Evolutionary conservation across 169 alveolate species (phyloP).

Genomic region (Babesia sp.): DNA sequence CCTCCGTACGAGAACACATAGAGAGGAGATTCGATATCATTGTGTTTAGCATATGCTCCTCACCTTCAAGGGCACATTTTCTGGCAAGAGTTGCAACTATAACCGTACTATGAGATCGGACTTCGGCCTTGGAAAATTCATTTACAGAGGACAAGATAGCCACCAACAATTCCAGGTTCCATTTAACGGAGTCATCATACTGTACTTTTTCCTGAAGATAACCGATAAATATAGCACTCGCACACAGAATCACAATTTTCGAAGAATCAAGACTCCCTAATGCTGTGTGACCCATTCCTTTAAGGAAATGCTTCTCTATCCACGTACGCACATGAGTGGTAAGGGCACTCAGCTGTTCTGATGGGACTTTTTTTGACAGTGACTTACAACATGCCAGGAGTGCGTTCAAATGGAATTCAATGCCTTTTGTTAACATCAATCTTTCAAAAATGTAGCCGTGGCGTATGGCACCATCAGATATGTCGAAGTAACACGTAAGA

Average conservation of each 20-base stretch:
- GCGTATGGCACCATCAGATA: background rate
- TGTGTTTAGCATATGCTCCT: constrained; percentile 9
- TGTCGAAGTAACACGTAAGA: constrained; percentile 6
- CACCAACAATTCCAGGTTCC: constrained; percentile 25
- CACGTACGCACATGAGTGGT: background rate
- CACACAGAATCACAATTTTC: background rate
- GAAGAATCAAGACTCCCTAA: background rate
- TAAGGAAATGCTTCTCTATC: background rate
- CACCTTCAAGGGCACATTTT: constrained; percentile 37
- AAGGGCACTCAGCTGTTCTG: background rate
- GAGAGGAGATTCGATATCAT: constrained; percentile 7
- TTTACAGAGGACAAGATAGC: background rate
- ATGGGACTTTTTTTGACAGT: constrained; percentile 10
- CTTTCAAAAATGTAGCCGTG: constrained; percentile 1
- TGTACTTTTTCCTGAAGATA: constrained; percentile 11
- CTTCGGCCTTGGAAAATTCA: constrained; percentile 28
- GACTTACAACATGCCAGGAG: constrained; percentile 19
- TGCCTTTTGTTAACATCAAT: background rate
- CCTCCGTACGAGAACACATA: background rate
- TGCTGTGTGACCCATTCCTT: background rate
- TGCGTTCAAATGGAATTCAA: background rate
- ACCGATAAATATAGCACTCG: constrained; percentile 6
- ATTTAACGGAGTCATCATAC: background rate
- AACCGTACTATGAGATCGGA: constrained; percentile 1
- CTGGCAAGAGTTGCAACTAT: constrained; percentile 20